Base-by-base conservation (phyloP, 257 asterid genomes). In the Voacanga thouarsii region DNA sequence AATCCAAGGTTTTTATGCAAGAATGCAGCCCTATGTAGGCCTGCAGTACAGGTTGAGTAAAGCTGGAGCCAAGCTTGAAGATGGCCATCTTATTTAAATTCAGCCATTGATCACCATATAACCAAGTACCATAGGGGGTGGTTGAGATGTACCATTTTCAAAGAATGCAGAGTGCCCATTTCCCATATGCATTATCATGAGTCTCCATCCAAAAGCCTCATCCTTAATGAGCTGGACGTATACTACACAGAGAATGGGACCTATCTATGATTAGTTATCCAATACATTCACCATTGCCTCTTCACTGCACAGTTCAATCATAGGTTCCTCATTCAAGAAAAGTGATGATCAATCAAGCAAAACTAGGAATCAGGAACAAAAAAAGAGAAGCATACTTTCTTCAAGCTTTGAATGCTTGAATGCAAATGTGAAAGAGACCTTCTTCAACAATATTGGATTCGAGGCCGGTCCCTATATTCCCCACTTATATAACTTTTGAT, bases 191-290 rank as follows among this genome's bases (percentile, higher is more conserved):
- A 50, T 16, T 39, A 51, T 72, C 24, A 55, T 24, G 71, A 72
- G 66, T 77, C 80, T 74, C 65, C 51, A 69, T 60, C 77, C 60
- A 53, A 55, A 18, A 47, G 39, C 43, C 64, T 55, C 80, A 77
- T 83, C 43, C 24, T 49, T 41, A 44, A 69, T 85, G 82, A 79
- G 88, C 75, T 76, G 84, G 84, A 76, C 56, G 53, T 60, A 71
- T 39, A 9, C 28, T 28, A n/a, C 37, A 78, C 70, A 64, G 37
- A 71, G 51, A 7, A 33, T 24, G 73, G 79, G 67, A 71, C 84
- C 81, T 78, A 81, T 76, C 80, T 82, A 75, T 65, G 79, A 78
- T 75, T 82, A 75, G 76, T 76, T 33, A 70, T 81, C 73, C 75
- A 73, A 74, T 65, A 50, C 39, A 66, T 44, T 56, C 57, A 60